Evolutionary conservation across 805 yeast genomes (phyloP).

Genomic region (Nakazawaea ishiwadae): DNA sequence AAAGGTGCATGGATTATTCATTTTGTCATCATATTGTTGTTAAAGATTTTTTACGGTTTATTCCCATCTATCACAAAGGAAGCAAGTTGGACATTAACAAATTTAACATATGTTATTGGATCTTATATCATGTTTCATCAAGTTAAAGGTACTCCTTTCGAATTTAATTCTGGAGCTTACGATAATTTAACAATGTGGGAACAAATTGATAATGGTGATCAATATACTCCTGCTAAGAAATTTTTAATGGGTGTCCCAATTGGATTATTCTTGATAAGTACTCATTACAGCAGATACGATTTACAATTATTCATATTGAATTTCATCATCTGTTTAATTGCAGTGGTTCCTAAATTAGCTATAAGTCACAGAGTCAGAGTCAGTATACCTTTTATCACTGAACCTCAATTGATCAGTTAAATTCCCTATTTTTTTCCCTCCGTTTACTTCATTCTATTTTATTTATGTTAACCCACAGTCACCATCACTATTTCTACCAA

Average conservation of each 20-base stretch:
- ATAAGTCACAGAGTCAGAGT: slow-evolving; percentile 75
- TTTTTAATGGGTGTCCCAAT: slow-evolving; percentile 92
- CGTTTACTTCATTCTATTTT: no score
- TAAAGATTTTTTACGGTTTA: slow-evolving; percentile 74
- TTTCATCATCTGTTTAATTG: slow-evolving; percentile 75
- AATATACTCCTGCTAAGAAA: slow-evolving; percentile 94
- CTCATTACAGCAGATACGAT: slow-evolving; percentile 88
- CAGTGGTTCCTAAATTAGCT: slow-evolving; percentile 90
- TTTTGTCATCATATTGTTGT: slow-evolving; percentile 69
- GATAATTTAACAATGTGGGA: slow-evolving; percentile 99
- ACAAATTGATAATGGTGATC: slow-evolving; percentile 85
- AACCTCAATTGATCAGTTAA: slow-evolving; percentile 26
- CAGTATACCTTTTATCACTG: slow-evolving; percentile 43
- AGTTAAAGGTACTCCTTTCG: slow-evolving; percentile 96
- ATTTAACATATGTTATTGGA: slow-evolving; percentile 84
- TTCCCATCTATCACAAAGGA: slow-evolving; percentile 79
- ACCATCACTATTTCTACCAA: no score
- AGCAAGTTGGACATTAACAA: slow-evolving; percentile 91
- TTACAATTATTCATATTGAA: slow-evolving; percentile 74
- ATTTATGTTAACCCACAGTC: no score
- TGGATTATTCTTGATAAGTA: slow-evolving; percentile 74
- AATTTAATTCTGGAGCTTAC: slow-evolving; percentile 93
- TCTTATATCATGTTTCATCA: slow-evolving; percentile 95
- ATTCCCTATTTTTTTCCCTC: neutral
- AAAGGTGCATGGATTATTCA: slow-evolving; percentile 97